Evolutionary conservation across 768 basidiomycete genomes (phyloP).

Genomic region (Cyclocybe aegerita): DNA sequence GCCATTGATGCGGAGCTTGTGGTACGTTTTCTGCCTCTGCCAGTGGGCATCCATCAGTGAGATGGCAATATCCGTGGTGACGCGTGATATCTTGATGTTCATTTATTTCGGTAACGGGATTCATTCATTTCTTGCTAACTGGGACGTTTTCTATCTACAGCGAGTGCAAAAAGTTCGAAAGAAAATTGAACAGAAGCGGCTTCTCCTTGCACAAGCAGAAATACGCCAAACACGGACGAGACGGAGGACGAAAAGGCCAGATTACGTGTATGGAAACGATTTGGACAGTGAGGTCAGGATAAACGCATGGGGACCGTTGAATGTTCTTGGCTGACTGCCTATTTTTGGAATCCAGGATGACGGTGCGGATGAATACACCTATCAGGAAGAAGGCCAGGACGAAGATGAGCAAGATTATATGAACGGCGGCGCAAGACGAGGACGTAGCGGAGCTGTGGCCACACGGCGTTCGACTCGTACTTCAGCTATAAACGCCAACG

Average conservation of each 20-base stretch:
- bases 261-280: conserved; percentile 77
- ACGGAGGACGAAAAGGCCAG: conserved; percentile 67
- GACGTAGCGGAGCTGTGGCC: conserved; percentile 29
- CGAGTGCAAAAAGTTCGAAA: conserved; percentile 68
- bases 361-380: conserved; percentile 61
- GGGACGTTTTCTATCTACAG: conserved; percentile 35
- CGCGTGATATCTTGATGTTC: conserved; percentile 4
- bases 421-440: conserved; percentile 48
- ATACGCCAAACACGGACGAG: conserved; percentile 79
- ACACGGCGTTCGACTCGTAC: conserved; percentile 57
- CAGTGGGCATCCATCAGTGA: conserved; percentile 10
- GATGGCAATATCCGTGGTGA: conserved; percentile 3
- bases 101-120: not conserved
- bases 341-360: conserved; percentile 49
- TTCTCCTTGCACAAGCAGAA: conserved; percentile 72
- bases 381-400: conserved; percentile 66
- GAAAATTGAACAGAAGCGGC: conserved; percentile 66
- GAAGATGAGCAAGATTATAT: conserved; percentile 55
- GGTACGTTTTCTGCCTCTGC: conserved; percentile 47
- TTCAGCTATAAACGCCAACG: conserved; percentile 46
- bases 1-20: conserved; percentile 66
- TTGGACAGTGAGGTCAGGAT: conserved; percentile 63
- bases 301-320: conserved; percentile 13
- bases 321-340: conserved; percentile 21
- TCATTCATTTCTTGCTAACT: conserved; percentile 2